Base-by-base conservation (phyloP, 176 grass and related monocot species). In the Tillandsia fasciculata region DNA sequence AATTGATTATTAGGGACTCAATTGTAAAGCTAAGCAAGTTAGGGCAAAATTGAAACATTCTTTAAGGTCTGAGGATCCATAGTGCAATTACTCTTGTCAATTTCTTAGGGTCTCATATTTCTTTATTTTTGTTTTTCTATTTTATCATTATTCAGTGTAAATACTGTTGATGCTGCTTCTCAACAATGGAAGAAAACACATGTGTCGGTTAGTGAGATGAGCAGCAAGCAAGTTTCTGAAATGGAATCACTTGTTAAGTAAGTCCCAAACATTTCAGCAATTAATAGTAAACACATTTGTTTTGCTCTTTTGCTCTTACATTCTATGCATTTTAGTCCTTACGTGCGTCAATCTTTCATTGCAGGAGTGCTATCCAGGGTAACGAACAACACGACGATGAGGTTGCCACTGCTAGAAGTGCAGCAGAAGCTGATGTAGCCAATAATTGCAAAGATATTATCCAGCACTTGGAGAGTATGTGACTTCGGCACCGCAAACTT, bases 121-220 rank as follows among this genome's bases (percentile, higher is more conserved):
- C 3, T 3, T 33, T 33, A 33, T 33, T 33, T 6, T 33, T 5
- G 29, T 33, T 33, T 33, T 33, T 59, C 20, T 59, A 20, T 17
- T 22, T n/a, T 59, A 17, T 9, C 49, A 52, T 64, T 66, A 26
- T 70, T 48, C 84, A 99, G 95, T 49, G 72, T 68, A 9, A 86
- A 86, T 64, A 88, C 82, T 17, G 72, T 90, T 13, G 82, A 94
- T 66, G 78, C 78, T 13, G 87, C 90, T 52, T 82, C 87, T 65
- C 75, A 91, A 64, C 84, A 90, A 57, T 94, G 87, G 87, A 99
- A 88, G 73, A 72, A 80, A 59, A 88, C 95, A 27, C 84, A 90
- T 70, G 82, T 70, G 53, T 80, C 78, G 64, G 89, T 86, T 26
- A 82, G 53, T 27, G 87, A 99, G 59, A 70, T 99, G 69, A 74